phyloP scores from a whole-genome alignment of 805 yeast species.

The Candida qinlingensis region DNA sequence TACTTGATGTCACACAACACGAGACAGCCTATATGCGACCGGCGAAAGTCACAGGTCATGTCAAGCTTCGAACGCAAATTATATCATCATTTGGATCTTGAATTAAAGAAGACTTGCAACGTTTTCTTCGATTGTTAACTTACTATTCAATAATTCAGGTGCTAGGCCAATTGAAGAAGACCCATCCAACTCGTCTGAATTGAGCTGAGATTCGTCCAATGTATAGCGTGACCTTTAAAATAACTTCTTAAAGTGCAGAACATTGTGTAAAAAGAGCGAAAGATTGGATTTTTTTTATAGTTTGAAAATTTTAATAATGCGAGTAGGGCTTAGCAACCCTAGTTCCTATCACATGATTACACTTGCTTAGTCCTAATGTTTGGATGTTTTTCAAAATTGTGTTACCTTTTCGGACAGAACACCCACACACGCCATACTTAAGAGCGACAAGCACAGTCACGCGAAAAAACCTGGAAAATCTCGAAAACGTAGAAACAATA shows the following conservation, averaged over 20 bases:
- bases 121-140: too few species aligned
- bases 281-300: too few species aligned
- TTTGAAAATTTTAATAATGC: too few species aligned
- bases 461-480: slow-evolving; percentile 3
- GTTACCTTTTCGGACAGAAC: not conserved
- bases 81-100: slow-evolving; percentile 37
- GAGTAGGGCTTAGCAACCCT: too few species aligned
- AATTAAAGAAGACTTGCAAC: too few species aligned
- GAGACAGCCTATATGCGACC: slow-evolving; percentile 34
- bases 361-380: too few species aligned
- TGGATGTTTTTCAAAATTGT: not conserved
- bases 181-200: not conserved
- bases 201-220: not conserved
- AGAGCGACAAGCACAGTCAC: slow-evolving; percentile 2
- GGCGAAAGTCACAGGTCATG: slow-evolving; percentile 41
- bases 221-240: too few species aligned
- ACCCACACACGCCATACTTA: not conserved
- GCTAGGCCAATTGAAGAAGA: not conserved
- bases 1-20: slow-evolving; percentile 31
- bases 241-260: too few species aligned
- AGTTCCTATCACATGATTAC: too few species aligned
- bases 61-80: slow-evolving; percentile 47
- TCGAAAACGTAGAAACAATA: slow-evolving; percentile 4
- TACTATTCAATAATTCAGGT: too few species aligned
- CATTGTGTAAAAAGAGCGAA: too few species aligned